These are phyloP conservation scores for Hyaloscypha hepaticicola DNA, from an alignment of 495 filamentous ascomycete genomes.

Conservation along the genomic window DNA sequence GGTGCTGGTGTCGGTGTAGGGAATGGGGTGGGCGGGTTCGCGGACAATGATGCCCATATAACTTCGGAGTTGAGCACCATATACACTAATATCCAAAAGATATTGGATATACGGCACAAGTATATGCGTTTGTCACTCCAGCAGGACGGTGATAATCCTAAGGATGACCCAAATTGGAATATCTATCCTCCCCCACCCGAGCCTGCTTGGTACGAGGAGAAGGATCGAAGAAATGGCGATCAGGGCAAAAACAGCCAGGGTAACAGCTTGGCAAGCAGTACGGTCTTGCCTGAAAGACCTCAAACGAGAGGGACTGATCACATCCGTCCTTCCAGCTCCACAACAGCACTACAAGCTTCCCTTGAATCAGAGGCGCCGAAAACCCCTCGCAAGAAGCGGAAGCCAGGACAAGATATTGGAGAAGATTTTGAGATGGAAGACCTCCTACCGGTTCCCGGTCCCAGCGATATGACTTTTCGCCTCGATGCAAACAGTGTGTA, in stretches of 20 bases:
- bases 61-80: slow-evolving; percentile 79
- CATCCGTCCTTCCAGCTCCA: slow-evolving; percentile 10
- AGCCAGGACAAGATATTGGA: slow-evolving; percentile 87
- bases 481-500: slow-evolving; percentile 85
- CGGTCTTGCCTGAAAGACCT: slow-evolving; percentile 38
- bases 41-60: slow-evolving; percentile 64
- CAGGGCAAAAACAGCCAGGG: slow-evolving; percentile 39
- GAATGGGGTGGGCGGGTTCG: slow-evolving; percentile 38
- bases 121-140: slow-evolving; percentile 90
- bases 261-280: slow-evolving; percentile 57
- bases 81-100: slow-evolving; percentile 80
- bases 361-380: slow-evolving; percentile 29
- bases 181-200: slow-evolving; percentile 91
- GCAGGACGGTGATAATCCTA: slow-evolving; percentile 75
- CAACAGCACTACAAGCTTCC: slow-evolving; percentile 18
- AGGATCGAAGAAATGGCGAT: slow-evolving; percentile 36
- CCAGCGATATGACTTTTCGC: slow-evolving; percentile 68
- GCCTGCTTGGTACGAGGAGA: slow-evolving; percentile 79
- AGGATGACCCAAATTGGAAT: slow-evolving; percentile 77
- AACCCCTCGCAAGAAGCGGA: slow-evolving; percentile 58
- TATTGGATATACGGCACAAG: slow-evolving; percentile 81
- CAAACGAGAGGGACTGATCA: slow-evolving; percentile 36
- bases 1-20: slow-evolving; percentile 51
- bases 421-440: slow-evolving; percentile 86
- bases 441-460: slow-evolving; percentile 64